phyloP scores from a whole-genome alignment of 2,329 filamentous ascomycete genomes.

The Talaromyces marneffei region DNA sequence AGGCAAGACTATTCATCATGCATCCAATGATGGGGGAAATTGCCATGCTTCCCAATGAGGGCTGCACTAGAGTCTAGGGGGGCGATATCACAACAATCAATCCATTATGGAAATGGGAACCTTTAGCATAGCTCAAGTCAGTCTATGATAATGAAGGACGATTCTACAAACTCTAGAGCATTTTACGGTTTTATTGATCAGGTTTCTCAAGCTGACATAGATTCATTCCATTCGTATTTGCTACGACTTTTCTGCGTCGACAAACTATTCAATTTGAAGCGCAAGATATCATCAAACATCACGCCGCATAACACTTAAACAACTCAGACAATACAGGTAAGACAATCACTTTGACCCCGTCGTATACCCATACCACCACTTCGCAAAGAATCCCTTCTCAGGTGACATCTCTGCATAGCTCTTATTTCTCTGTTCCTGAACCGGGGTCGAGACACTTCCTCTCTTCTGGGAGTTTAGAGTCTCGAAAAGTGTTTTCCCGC shows the following conservation, averaged over 20 bases:
- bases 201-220: neutral
- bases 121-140: slow-evolving; percentile 6
- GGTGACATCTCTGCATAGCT: slow-evolving; percentile 42
- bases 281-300: neutral
- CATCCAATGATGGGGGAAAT: neutral
- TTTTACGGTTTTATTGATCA: neutral
- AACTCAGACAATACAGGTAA: neutral
- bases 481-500: slow-evolving; percentile 1
- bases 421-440: slow-evolving; percentile 33
- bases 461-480: slow-evolving; percentile 9
- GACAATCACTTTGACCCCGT: slow-evolving; percentile 19
- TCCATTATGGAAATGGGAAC: neutral
- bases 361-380: slow-evolving; percentile 40
- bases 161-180: neutral
- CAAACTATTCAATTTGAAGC: too few species aligned
- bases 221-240: neutral
- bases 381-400: slow-evolving; percentile 32
- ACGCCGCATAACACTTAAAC: neutral
- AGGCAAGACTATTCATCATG: slow-evolving; percentile 6
- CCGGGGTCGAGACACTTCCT: slow-evolving; percentile 6
- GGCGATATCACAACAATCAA: neutral
- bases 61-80: slow-evolving; percentile 6
- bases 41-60: slow-evolving; percentile 1
- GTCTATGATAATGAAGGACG: slow-evolving; percentile 8
- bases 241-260: neutral